These are phyloP conservation scores for Dothiorella sarmentorum DNA, from an alignment of 2,329 filamentous ascomycete genomes.

Conservation along the genomic window DNA sequence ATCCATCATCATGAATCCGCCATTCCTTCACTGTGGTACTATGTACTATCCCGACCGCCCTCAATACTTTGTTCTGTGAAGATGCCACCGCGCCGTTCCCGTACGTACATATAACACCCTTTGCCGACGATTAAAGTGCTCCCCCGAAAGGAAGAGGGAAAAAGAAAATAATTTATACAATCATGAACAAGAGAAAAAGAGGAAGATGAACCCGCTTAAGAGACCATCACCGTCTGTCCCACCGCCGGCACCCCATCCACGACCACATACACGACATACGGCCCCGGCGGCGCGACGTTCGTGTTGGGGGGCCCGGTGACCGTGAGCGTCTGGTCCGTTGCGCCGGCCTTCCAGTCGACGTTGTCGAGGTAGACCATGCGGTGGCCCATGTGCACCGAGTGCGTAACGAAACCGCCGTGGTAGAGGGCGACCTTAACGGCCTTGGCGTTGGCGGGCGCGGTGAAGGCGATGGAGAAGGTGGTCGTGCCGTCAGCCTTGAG, in stretches of 20 bases:
- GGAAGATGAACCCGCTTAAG: no score
- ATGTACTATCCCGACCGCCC: no score
- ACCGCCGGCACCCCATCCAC: slow-evolving; percentile 54
- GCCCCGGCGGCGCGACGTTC: slow-evolving; percentile 56
- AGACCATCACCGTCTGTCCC: slow-evolving; percentile 50
- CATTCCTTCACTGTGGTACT: no score
- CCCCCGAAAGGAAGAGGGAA: no score
- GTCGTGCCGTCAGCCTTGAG: slow-evolving; percentile 44
- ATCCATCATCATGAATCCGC: no score
- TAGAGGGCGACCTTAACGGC: slow-evolving; percentile 52
- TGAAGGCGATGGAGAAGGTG: slow-evolving; percentile 50
- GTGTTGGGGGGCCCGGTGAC: slow-evolving; percentile 55
- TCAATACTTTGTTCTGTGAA: no score
- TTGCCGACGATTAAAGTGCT: no score
- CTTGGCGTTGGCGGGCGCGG: slow-evolving; percentile 40
- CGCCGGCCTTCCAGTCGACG: slow-evolving; percentile 45
- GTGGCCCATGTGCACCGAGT: slow-evolving; percentile 60
- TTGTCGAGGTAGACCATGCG: slow-evolving; percentile 55
- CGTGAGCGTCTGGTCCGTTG: slow-evolving; percentile 44
- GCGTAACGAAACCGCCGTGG: slow-evolving; percentile 59
- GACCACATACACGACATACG: slow-evolving; percentile 59
- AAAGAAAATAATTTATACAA: no score
- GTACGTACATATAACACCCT: no score
- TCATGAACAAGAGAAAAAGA: no score
- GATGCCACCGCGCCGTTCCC: no score